Evolutionary conservation across 176 grass and related monocot genomes (phyloP), one percentile per base, ranked within the genome.

Genomic region (Oryza nivara): DNA sequence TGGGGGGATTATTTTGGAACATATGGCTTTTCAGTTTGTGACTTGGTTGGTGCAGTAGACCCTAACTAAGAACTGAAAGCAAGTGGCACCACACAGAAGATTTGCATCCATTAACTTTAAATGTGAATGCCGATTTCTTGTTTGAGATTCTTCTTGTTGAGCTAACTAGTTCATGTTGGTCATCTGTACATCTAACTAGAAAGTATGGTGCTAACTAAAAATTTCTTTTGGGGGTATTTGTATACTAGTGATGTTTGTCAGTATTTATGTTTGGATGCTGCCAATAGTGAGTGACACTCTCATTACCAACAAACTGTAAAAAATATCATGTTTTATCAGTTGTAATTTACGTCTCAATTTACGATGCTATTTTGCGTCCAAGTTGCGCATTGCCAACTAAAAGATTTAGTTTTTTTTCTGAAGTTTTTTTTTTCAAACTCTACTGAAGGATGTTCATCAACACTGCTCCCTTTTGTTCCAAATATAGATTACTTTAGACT

Each of bases 261-360:
- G 3, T 68, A 73, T 82, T 83, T 56, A 65, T 34, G 66, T 34
- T 58, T 74, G 20, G 11, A 65, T 66, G 70, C 16, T 16, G 48
- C 16, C 19, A 51, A 40, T 38, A 35, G 48, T 35, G 52, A 75
- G 14, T 19, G 70, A 13, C 56, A 48, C 2, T n/a, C 38, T 82
- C 0, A 82, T 49, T 35, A 28, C 13, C 25, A 75, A 4, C 23
- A 56, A 54, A 48, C 48, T 26, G 1, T 35, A 9, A 20, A 56
- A 52, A 34, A 20, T 38, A 54, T 11, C 17, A 77, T 76, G 1
- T 40, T 25, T 43, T 41, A 10, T 64, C 20, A 15, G 54, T 64
- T 41, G 34, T 58, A 7, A 7, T 58, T 19, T n/a, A 58, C 54
- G 7, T 58, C 52, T 56, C 20, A 58, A 38, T 54, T 48, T 67